Base-by-base conservation (phyloP, 2,329 filamentous ascomycete genomes). In the Xylaria sp. region DNA sequence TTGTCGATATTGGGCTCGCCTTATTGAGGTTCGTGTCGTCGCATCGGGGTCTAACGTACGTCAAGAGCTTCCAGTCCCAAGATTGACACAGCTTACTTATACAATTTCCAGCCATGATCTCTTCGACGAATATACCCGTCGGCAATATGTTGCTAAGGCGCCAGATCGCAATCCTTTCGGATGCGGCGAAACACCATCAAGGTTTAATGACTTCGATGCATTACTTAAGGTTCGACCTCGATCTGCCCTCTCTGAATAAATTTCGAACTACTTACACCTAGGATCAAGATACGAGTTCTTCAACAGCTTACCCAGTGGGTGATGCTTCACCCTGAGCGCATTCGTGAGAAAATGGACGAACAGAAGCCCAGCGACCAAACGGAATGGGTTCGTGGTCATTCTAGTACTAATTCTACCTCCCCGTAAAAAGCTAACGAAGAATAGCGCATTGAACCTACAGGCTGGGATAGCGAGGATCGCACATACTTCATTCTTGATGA, bases 11-110 rank as follows among this genome's bases (percentile, higher is more conserved):
- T 74, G 95, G 93, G 42, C 86, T 99, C 54, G 90, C 92, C 63
- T 85, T 98, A 23, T 88, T 98, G 68, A 98, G 98, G 86, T 94
- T 92, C 78, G 91, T 98, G 59, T 98, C 96, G 37, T 97, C 94
- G 69, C 94, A 98, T 83, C 91, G 94, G 72, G 94, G 94, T 71
- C 84, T 98, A 57, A 97, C 92, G 94, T 97, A 88, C 73, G 92
- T 86, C 70, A 3, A 62, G n/a, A 10, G 13, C 32, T 60, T 59
- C 35, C 37, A 37, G 23, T 48, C n/a, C 29, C 72, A 48, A 59
- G 35, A 42, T 42, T 8, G 47, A 63, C 40, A 54, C 29, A 42
- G 53, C 4, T 40, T 71, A 63, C 74, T 79, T 29, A 80, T 77
- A 60, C 23, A 35, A 29, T 40, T 6, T 55, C 27, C 74, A 98